Evolutionary conservation across 2,329 filamentous ascomycete genomes (phyloP), one percentile per base, ranked within the genome.

Genomic region (Sarocladium kiliense): DNA sequence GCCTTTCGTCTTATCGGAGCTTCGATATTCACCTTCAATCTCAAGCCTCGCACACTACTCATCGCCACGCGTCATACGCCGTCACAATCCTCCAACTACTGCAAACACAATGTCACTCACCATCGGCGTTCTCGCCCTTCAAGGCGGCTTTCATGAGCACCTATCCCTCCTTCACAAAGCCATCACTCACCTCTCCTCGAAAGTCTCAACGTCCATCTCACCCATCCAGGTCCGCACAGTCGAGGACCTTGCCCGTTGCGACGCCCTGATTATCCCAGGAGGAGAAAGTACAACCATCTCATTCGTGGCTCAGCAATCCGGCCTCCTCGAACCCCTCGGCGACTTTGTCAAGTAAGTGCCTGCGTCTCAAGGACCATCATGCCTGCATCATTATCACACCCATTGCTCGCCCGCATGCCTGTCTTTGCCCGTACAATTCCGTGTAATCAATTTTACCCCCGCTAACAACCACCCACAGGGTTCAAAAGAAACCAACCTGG

Each of bases 221-320:
- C 89, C 94, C 66, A 77, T 87, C 59, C 87, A 96, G 70, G 90
- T 97, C 47, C 87, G 93, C 57, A 97, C 87, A 6, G 74, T 82
- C 2, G 73, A 77, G 6, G 81, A 96, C 64, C 79, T 99, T 30
- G 74, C 79, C 3, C 70, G 68, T 62, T 97, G 92, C 72, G 84
- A 93, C 70, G 93, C 85, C 25, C 80, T 99, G 42, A 84, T 99
- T 66, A 84, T 99, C 47, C 94, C 94, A 2, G 94, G 94, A 54
- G 94, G 94, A 58, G 94, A 99, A 71, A 96, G 91, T 72, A 97
- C 94, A 1, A 87, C 93, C 3, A 95, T 99, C 62, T 90, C 91
- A 11, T 80, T 97, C 27, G 89, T 97, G 16, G 94, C 94, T 3
- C 84, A 85, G 21, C 82, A 92, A 60, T 91, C 88, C 0, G 86